phyloP scores from a whole-genome alignment of 2,329 filamentous ascomycete genomes.

The Blastomyces emzantsi region DNA sequence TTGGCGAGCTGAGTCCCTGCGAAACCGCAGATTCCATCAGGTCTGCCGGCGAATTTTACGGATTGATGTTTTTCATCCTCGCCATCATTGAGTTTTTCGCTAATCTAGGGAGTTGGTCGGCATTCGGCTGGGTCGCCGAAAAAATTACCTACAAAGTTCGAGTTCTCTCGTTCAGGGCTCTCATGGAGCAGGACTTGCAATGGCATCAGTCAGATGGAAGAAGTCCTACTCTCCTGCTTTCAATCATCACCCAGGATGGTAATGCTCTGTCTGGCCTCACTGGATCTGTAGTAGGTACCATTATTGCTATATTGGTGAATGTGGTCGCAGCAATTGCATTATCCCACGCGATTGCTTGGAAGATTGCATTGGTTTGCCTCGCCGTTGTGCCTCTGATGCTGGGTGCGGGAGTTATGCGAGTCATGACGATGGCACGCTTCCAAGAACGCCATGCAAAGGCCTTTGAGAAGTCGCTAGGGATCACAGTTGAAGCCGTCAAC shows the following conservation, averaged over 20 bases:
- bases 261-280: slow-evolving; percentile 59
- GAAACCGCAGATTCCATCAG: slow-evolving; percentile 41
- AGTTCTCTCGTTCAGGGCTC: slow-evolving; percentile 54
- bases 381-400: slow-evolving; percentile 60
- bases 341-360: slow-evolving; percentile 65
- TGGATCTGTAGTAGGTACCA: slow-evolving; percentile 60
- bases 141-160: slow-evolving; percentile 56
- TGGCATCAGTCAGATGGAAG: slow-evolving; percentile 62
- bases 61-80: slow-evolving; percentile 52
- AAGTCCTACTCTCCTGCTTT: slow-evolving; percentile 53
- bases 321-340: slow-evolving; percentile 59
- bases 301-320: slow-evolving; percentile 60
- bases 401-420: slow-evolving; percentile 59
- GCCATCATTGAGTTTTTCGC: slow-evolving; percentile 52
- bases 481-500: slow-evolving; percentile 44
- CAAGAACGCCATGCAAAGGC: slow-evolving; percentile 48
- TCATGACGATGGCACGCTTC: slow-evolving; percentile 50
- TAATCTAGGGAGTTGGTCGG: slow-evolving; percentile 52
- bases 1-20: slow-evolving; percentile 50
- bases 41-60: slow-evolving; percentile 45
- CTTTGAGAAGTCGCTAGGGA: slow-evolving; percentile 43
- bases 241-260: slow-evolving; percentile 60
- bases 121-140: slow-evolving; percentile 53
- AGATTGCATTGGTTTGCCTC: slow-evolving; percentile 63
- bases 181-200: slow-evolving; percentile 57